Conservation (phyloP, 345 rosid genomes). For the Murraya koenigii region DNA sequence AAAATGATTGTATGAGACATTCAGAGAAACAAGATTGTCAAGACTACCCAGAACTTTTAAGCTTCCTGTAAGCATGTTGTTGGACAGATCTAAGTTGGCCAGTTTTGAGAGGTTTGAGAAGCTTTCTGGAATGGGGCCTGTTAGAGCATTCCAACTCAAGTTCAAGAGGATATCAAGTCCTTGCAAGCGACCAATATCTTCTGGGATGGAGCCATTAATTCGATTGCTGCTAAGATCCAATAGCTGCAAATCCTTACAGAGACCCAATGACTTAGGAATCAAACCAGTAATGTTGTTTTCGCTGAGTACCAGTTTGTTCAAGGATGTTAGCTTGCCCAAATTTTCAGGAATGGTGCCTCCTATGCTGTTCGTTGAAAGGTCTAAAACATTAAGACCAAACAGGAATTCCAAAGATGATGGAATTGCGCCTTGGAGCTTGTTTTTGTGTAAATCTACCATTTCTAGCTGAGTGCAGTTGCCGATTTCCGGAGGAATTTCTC, state of each 20-base stretch:
- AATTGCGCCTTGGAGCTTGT: conserved; percentile 44
- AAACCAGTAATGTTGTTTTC: conserved; percentile 49
- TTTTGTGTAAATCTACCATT: conserved; percentile 55
- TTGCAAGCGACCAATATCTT: conserved; percentile 51
- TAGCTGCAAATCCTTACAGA: conserved; percentile 55
- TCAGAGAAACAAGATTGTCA: conserved; percentile 60
- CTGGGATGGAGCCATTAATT: conserved; percentile 50
- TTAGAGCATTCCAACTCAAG: conserved; percentile 58
- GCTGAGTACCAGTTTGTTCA: conserved; percentile 53
- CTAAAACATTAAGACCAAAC: conserved; percentile 46
- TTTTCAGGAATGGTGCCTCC: conserved; percentile 46
- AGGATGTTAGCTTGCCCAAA: conserved; percentile 52
- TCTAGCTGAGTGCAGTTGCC: conserved; percentile 57
- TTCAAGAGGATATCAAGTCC: conserved; percentile 62
- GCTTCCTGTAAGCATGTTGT: conserved; percentile 49
- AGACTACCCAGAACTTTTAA: conserved; percentile 40
- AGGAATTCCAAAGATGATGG: conserved; percentile 54
- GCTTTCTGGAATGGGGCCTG: conserved; percentile 56
- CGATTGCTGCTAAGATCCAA: conserved; percentile 60
- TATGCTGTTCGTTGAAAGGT: conserved; percentile 50
- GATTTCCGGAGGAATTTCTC: conserved; percentile 52
- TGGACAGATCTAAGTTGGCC: conserved; percentile 60
- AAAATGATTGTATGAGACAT: conserved; percentile 59
- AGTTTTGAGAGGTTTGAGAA: conserved; percentile 57
- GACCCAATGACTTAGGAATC: conserved; percentile 57